phyloP scores from a whole-genome alignment of 805 yeast genomes.

The Blastobotrys mokoenaii region DNA sequence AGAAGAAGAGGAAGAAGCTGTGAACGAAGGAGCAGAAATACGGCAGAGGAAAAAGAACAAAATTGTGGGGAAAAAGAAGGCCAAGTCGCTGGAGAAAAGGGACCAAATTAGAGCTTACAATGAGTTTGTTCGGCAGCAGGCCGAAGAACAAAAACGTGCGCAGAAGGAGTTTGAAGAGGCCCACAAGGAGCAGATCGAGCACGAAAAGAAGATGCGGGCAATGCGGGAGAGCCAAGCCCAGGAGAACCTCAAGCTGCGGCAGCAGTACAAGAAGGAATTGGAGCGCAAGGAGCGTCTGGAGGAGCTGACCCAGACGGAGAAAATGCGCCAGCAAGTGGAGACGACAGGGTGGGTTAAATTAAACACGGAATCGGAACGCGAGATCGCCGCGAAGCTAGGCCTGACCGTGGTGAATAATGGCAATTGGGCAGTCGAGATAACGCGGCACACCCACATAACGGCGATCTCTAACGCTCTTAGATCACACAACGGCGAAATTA shows the following conservation, averaged over 20 bases:
- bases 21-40: conserved; percentile 1
- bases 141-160: conserved; percentile 20
- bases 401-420: background rate
- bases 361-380: conserved; percentile 5
- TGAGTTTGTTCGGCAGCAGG: conserved; percentile 26
- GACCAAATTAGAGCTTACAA: conserved; percentile 28
- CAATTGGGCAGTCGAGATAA: too few species aligned
- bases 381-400: conserved; percentile 4
- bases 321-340: conserved; percentile 10
- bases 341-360: conserved; percentile 15
- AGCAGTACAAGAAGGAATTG: conserved; percentile 2
- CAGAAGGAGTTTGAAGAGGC: conserved; percentile 20
- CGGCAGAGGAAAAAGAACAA: background rate
- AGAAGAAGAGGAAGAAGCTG: conserved; percentile 4
- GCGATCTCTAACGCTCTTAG: too few species aligned
- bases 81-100: conserved; percentile 25
- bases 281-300: conserved; percentile 11
- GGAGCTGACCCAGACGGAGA: conserved; percentile 11
- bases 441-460: too few species aligned
- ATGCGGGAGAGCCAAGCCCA: conserved; percentile 13
- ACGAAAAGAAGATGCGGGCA: conserved; percentile 13
- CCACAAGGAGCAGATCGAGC: conserved; percentile 27
- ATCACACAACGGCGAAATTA: too few species aligned
- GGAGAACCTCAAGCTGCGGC: conserved; percentile 16
- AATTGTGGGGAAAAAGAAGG: conserved; percentile 27